Evolutionary conservation across 2,329 filamentous ascomycete genomes (phyloP).

Genomic region (Fusarium nanum): DNA sequence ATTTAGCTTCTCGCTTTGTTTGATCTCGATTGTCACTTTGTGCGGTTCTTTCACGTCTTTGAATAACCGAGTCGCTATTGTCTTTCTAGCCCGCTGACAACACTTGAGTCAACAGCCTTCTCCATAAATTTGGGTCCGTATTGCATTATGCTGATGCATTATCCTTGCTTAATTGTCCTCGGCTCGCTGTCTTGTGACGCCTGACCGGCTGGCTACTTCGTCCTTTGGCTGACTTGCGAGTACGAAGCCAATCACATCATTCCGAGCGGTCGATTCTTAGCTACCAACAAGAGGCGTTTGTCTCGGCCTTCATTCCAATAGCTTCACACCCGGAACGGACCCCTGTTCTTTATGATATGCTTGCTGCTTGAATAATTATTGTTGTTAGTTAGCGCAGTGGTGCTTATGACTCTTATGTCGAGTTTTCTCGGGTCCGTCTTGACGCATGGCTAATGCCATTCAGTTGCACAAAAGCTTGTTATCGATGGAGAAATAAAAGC

Average conservation of each 20-base stretch:
- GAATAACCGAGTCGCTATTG: slow-evolving; percentile 21
- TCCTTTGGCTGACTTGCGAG: slow-evolving; percentile 39
- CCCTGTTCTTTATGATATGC: slow-evolving; percentile 37
- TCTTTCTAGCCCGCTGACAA: slow-evolving; percentile 36
- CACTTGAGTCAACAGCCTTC: slow-evolving; percentile 35
- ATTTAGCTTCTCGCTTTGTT: slow-evolving; percentile 23
- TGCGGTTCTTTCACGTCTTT: slow-evolving; percentile 18
- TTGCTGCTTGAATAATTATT: slow-evolving; percentile 19
- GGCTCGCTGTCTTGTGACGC: slow-evolving; percentile 44
- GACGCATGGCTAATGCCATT: slow-evolving; percentile 5
- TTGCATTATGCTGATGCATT: slow-evolving; percentile 48
- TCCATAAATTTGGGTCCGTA: slow-evolving; percentile 42
- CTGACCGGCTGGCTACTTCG: slow-evolving; percentile 33
- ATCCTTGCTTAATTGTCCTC: slow-evolving; percentile 34
- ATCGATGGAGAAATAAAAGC: neutral
- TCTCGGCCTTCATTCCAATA: slow-evolving; percentile 44
- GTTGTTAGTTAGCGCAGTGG: slow-evolving; percentile 6
- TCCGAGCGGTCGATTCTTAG: slow-evolving; percentile 37
- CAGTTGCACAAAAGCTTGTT: slow-evolving; percentile 14
- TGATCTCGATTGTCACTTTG: slow-evolving; percentile 17
- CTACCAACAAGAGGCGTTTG: slow-evolving; percentile 43
- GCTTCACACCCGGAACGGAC: slow-evolving; percentile 35
- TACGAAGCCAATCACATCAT: slow-evolving; percentile 42
- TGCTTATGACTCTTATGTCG: slow-evolving; percentile 11
- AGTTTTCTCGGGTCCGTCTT: slow-evolving; percentile 15